Evolutionary conservation across 2,329 filamentous ascomycete genomes (phyloP), one percentile per base, ranked within the genome.

Genomic region (Aspergillus sp.): DNA sequence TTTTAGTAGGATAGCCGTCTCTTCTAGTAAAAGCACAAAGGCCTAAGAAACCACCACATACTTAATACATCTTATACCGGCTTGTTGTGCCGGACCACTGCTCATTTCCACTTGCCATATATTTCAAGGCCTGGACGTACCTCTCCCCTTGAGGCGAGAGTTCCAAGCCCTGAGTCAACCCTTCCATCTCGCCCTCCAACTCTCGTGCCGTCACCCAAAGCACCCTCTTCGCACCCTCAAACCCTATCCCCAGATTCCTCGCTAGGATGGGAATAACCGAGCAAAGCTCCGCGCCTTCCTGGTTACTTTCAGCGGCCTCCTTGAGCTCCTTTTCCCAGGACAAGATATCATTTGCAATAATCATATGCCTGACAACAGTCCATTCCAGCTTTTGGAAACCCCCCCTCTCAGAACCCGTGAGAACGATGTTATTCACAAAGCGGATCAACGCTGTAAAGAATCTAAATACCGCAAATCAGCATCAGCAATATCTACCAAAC

Each of bases 1-100:
- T 66, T 12, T 23, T 66, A 53, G 55, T 50, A 39, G 14, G 27
- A 15, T 4, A 31, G 27, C 9, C 9, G 9, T 11, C 27, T 21
- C 3, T 21, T 21, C 27, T 31, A 31, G 27, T 2, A 31, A 9
- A 31, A 3, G 9, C 23, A 25, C 23, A 31, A 31, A 4, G 21
- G 21, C 21, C 21, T 21, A 21, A 21, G 19, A 21, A 21, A 21
- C 21, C 21, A 21, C 21, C 21, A 31, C 9, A 31, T 8, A 1
- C 3, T 31, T 31, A 31, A 31, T 31, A 9, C 1, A 31, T 9
- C 27, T 31, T 33, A 40, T 50, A 50, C 33, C 47, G 47, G 15
- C 47, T 50, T 9, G 47, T 50, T 3, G 47, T 50, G 1, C 47
- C 19, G 7, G 31, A 39, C 47, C 47, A 50, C 35, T 39, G 19